These are phyloP conservation scores for Lathyrus sativus DNA, from an alignment of 306 rosid species.

Conservation along the genomic window DNA sequence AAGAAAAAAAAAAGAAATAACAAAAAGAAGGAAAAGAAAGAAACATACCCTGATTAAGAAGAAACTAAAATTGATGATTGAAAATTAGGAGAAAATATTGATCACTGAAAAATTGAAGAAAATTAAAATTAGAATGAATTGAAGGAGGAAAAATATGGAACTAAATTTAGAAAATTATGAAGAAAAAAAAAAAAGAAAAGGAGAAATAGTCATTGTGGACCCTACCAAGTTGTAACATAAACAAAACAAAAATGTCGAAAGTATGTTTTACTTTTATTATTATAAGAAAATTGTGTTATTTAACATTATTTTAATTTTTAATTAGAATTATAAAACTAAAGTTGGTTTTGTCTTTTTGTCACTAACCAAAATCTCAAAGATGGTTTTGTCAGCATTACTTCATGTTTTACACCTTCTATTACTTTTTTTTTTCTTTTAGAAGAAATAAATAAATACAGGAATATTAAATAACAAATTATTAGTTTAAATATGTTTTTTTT, in stretches of 20 bases:
- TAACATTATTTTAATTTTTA: neutral
- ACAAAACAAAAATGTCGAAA: neutral
- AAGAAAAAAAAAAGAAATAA: neutral
- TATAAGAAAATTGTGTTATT: neutral
- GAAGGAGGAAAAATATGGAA: constrained; percentile 47
- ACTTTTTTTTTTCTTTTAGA: too few species aligned
- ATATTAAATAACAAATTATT: too few species aligned
- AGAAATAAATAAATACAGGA: too few species aligned
- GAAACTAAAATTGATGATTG: constrained; percentile 41
- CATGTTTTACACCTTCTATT: neutral
- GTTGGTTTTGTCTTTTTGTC: neutral
- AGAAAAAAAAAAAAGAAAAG: too few species aligned
- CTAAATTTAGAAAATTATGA: constrained; percentile 46
- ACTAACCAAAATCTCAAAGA: neutral
- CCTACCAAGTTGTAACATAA: constrained; percentile 48
- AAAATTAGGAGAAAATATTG: constrained; percentile 37
- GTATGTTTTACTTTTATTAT: neutral
- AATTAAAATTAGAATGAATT: constrained; percentile 44
- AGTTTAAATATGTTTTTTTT: too few species aligned
- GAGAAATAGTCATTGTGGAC: constrained; percentile 38
- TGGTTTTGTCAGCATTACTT: neutral
- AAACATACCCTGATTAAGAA: constrained; percentile 51
- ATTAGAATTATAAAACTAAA: neutral
- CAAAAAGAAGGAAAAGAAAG: constrained; percentile 22
- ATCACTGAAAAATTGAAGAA: constrained; percentile 32